phyloP scores from a whole-genome alignment of 768 basidiomycete species.

The Sporobolomyces pararoseus region DNA sequence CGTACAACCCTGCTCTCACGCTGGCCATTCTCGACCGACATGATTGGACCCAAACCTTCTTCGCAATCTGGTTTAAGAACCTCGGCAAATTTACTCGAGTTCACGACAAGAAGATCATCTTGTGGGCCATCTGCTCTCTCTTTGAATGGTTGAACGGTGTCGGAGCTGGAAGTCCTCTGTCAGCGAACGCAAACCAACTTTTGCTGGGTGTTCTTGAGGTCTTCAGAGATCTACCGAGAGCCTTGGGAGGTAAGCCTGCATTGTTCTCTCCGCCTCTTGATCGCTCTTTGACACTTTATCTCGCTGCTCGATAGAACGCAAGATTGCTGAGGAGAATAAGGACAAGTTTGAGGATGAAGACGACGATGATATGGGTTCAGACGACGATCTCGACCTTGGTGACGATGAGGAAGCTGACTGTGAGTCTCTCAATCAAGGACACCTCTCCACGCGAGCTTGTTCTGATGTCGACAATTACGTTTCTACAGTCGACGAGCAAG shows the following conservation, averaged over 20 bases:
- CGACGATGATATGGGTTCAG: conserved; percentile 54
- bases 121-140: conserved; percentile 69
- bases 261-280: conserved; percentile 26
- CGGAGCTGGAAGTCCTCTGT: conserved; percentile 42
- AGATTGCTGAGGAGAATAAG: conserved; percentile 57
- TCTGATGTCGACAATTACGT: no score
- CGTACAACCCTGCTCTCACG: conserved; percentile 76
- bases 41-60: conserved; percentile 69
- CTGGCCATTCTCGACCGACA: conserved; percentile 68
- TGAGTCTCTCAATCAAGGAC: conserved; percentile 43
- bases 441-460: no score
- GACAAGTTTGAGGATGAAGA: conserved; percentile 54
- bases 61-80: conserved; percentile 74
- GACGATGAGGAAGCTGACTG: conserved; percentile 56
- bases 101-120: conserved; percentile 81
- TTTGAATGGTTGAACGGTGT: conserved; percentile 69
- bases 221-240: conserved; percentile 59
- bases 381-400: conserved; percentile 55
- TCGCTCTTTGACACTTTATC: background rate
- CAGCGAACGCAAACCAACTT: conserved; percentile 67
- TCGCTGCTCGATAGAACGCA: conserved; percentile 26
- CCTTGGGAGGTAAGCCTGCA: conserved; percentile 53
- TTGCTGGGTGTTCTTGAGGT: conserved; percentile 68
- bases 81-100: conserved; percentile 65
- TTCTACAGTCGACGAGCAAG: conserved; percentile 59